Evolutionary conservation across 176 grass and related monocot genomes (phyloP), one percentile per base, ranked within the genome.

Genomic region (Pharus latifolius): DNA sequence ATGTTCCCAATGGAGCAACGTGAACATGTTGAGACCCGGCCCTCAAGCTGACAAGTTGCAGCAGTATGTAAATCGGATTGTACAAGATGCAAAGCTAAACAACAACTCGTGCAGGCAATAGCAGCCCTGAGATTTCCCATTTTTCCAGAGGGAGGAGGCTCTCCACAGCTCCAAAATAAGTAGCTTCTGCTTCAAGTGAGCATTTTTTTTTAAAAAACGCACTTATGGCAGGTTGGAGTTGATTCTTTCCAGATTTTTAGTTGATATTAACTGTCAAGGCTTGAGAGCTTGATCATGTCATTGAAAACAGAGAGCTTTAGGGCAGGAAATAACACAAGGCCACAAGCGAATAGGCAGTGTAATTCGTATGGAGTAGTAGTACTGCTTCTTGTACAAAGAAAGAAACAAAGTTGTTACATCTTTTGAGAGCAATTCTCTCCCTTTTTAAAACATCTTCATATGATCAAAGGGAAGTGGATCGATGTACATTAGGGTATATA

Each of bases 1-100:
- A 63, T 98, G 94, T 77, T 90, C 80, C 31, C 78, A 90, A 67
- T 98, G 94, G 89, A 78, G 78, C 6, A 76, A 98, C 29, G 77
- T 89, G 51, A 90, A 90, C 55, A 82, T 87, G 2, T 70, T 90
- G 25, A 85, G 72, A n/a, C 86, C 94, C 19, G 63, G 94, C 23
- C 65, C 70, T 50, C 89, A 78, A 70, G 84, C 80, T 31, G 66
- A 63, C 37, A 85, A 79, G 78, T 65, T 98, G 43, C 52, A 51
- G 19, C 56, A 31, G 26, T 74, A 83, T 23, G 69, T 98, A 65
- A 87, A 81, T 10, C 45, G 13, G 75, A 18, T 79, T 55, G 78
- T 91, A 79, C 29, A 93, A 69, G 87, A 91, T 46, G 78, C 75
- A 67, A 74, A 81, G 34, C 74, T 51, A 28, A 43, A 33, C 16